A percentile compares a stretch with the other conserved stretches of the same genome.
These are phyloP conservation scores for Porcisia deanei DNA, from an alignment of 208 protist genomes.

Conservation along the genomic window DNA sequence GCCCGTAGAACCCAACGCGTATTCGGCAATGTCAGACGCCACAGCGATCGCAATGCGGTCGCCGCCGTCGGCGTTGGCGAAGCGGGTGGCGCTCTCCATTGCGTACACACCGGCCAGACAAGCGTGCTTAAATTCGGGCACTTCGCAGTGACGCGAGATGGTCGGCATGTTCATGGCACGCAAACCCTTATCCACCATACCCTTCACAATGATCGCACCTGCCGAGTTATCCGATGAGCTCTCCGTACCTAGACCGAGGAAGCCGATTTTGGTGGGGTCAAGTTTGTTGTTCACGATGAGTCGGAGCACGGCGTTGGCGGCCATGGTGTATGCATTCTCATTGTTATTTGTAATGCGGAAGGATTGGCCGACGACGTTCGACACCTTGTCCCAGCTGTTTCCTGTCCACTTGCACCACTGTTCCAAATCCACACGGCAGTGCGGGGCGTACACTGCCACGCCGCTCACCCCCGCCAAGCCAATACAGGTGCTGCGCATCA, in stretches of 20 bases:
- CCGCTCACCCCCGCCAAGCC: conserved; percentile 78
- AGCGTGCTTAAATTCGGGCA: conserved; percentile 94
- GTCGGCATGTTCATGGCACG: conserved; percentile 60
- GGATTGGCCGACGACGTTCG: conserved; percentile 83
- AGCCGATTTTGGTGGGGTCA: conserved; percentile 81
- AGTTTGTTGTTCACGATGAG: conserved; percentile 89
- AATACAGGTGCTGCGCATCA: conserved; percentile 57
- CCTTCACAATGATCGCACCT: conserved; percentile 89
- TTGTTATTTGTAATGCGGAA: conserved; percentile 85
- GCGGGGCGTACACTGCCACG: conserved; percentile 86
- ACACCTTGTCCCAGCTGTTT: conserved; percentile 91
- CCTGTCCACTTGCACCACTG: conserved; percentile 91
- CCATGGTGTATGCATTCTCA: conserved; percentile 93
- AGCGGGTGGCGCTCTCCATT: conserved; percentile 82
- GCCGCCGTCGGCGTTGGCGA: conserved; percentile 55
- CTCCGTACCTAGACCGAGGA: conserved; percentile 91
- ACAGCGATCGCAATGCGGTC: conserved; percentile 87
- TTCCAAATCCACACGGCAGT: conserved; percentile 82
- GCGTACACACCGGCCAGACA: conserved; percentile 92
- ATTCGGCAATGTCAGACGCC: conserved; percentile 90
- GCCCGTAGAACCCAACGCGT: conserved; percentile 85
- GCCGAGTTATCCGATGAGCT: conserved; percentile 90
- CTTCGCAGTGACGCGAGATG: conserved; percentile 86
- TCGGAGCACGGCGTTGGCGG: conserved; percentile 84
- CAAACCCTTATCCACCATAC: conserved; percentile 90